Percentiles rank a stretch among this genome's conserved stretches.
Evolutionary conservation across 305 asterid species (phyloP).

Genomic region (Withania somnifera): DNA sequence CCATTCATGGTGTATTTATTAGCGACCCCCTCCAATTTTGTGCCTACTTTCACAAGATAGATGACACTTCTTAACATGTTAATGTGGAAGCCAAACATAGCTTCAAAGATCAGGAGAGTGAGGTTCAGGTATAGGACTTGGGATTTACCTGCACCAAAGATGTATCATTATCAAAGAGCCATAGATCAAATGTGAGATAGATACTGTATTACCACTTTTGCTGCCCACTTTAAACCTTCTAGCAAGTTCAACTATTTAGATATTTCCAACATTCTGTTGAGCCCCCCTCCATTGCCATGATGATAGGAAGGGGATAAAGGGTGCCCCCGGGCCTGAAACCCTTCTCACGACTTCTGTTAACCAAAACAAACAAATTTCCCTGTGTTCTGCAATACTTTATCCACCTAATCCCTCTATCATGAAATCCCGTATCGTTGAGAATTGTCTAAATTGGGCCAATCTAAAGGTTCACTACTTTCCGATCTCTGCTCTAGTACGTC

Average conservation of each 20-base stretch:
- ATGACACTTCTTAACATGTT: neutral
- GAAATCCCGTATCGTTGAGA: neutral
- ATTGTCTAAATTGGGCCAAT: neutral
- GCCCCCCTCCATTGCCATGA: neutral
- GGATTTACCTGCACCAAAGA: neutral
- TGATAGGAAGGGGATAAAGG: neutral
- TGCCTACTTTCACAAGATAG: neutral
- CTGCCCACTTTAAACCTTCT: neutral
- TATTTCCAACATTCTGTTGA: neutral
- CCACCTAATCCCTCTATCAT: neutral
- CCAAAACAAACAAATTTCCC: neutral
- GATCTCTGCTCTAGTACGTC: neutral
- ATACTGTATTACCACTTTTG: neutral
- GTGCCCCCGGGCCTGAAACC: neutral
- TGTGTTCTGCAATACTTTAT: neutral
- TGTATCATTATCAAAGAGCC: neutral
- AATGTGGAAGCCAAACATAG: neutral
- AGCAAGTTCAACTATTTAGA: neutral
- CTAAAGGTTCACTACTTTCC: neutral
- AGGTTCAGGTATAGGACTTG: neutral
- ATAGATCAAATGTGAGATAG: neutral
- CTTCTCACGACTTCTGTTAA: neutral
- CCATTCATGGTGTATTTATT: too few species aligned
- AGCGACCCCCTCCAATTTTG: neutral
- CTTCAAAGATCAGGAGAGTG: neutral